These are phyloP conservation scores for Candida tropicalis DNA, from an alignment of 1,139 yeast species.

Conservation along the genomic window DNA sequence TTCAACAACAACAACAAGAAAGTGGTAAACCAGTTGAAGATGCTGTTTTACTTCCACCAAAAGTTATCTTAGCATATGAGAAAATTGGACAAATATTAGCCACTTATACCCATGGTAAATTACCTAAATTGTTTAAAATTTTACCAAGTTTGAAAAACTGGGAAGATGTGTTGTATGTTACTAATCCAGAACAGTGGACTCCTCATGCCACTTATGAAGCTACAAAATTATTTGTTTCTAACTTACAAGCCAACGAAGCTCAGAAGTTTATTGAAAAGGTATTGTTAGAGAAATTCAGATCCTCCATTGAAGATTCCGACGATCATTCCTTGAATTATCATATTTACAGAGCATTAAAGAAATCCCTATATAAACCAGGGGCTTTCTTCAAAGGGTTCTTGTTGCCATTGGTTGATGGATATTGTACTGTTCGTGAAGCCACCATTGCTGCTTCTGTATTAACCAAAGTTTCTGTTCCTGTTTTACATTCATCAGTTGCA, in stretches of 20 bases:
- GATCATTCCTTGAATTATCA: slow-evolving; percentile 80
- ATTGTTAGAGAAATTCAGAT: slow-evolving; percentile 81
- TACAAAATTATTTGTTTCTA: slow-evolving; percentile 89
- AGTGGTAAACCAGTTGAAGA: slow-evolving; percentile 23
- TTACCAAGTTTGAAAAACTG: slow-evolving; percentile 91
- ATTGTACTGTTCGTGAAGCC: slow-evolving; percentile 90
- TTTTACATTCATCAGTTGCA: slow-evolving; percentile 95
- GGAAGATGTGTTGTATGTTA: slow-evolving; percentile 92
- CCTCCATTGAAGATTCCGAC: slow-evolving; percentile 77
- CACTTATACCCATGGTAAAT: slow-evolving; percentile 93
- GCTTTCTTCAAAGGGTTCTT: slow-evolving; percentile 97
- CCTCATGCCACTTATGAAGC: slow-evolving; percentile 97
- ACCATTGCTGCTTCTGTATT: slow-evolving; percentile 92
- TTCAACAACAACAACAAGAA: slow-evolving; percentile 23
- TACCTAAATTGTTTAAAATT: slow-evolving; percentile 93
- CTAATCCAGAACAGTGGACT: slow-evolving; percentile 92
- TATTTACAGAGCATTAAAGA: slow-evolving; percentile 86
- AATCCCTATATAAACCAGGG: slow-evolving; percentile 93
- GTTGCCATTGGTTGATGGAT: slow-evolving; percentile 83
- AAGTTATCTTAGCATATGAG: slow-evolving; percentile 91
- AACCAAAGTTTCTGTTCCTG: slow-evolving; percentile 89
- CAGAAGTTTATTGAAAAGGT: slow-evolving; percentile 79
- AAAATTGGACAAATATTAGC: slow-evolving; percentile 86
- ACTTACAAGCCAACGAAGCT: slow-evolving; percentile 83
- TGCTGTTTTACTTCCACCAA: slow-evolving; percentile 85